These are phyloP conservation scores for Leccinum subrobustum DNA, from an alignment of 1,284 basidiomycete genomes.

Conservation along the genomic window DNA sequence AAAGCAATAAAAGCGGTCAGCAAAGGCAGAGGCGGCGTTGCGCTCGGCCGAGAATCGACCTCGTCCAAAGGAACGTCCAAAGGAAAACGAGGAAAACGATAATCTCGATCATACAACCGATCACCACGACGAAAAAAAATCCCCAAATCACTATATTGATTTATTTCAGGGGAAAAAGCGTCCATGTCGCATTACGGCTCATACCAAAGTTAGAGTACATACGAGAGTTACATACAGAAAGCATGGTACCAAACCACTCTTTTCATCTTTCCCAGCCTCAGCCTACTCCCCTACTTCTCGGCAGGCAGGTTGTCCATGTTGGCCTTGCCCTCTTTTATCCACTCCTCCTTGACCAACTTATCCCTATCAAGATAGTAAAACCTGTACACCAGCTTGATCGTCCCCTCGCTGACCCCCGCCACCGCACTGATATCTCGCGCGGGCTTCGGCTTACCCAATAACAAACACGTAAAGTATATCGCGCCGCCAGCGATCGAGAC, in stretches of 20 bases:
- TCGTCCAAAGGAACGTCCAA: conserved; percentile 7
- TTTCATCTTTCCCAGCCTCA: neutral
- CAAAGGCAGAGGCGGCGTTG: conserved; percentile 61
- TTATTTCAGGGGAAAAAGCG: neutral
- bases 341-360: conserved; percentile 77
- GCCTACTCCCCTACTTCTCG: conserved; percentile 21
- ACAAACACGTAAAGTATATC: conserved; percentile 88
- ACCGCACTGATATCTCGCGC: conserved; percentile 89
- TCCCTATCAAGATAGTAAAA: conserved; percentile 68
- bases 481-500: conserved; percentile 96
- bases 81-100: conserved; percentile 27
- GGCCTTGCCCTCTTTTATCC: conserved; percentile 78
- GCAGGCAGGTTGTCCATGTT: conserved; percentile 41
- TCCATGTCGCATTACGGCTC: conserved; percentile 3
- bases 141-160: neutral
- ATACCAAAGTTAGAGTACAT: conserved; percentile 17
- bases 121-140: neutral
- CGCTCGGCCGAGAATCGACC: conserved; percentile 45
- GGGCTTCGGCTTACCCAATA: conserved; percentile 75
- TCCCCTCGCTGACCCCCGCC: conserved; percentile 97
- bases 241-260: conserved; percentile 9
- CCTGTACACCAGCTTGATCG: conserved; percentile 87
- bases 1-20: conserved; percentile 85
- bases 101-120: neutral
- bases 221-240: conserved; percentile 19